A percentile compares a stretch with the other conserved stretches of the same genome.
phyloP scores from a whole-genome alignment of 2,329 filamentous ascomycete species.

The Grosmannia clavigera region DNA sequence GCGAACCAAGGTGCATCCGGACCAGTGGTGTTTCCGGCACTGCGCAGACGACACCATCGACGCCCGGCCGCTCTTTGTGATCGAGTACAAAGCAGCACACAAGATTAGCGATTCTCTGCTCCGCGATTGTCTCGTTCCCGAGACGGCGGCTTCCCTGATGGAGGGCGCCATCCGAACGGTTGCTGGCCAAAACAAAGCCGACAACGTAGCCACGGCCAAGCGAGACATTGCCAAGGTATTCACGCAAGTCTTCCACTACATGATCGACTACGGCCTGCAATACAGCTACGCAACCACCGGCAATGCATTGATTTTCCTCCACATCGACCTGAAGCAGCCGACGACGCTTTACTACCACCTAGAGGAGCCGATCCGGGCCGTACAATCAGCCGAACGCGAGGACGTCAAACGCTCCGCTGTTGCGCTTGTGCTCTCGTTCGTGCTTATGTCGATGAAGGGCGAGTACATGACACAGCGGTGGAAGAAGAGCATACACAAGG shows the following conservation, averaged over 20 bases:
- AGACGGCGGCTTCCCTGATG: constrained; percentile 1
- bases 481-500: not conserved
- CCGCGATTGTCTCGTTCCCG: not conserved
- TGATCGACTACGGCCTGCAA: constrained; percentile 6
- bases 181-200: not conserved
- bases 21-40: constrained; percentile 6
- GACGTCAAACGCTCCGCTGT: not conserved
- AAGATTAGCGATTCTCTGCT: constrained; percentile 1
- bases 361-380: not conserved
- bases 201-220: not conserved
- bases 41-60: not conserved
- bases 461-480: constrained; percentile 3
- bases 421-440: constrained; percentile 1
- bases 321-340: not conserved
- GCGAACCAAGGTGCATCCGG: constrained; percentile 1
- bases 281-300: constrained; percentile 6
- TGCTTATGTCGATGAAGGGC: constrained; percentile 2
- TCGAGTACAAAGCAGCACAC: constrained; percentile 8
- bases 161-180: not conserved
- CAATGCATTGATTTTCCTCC: constrained; percentile 1
- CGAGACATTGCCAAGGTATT: constrained; percentile 3
- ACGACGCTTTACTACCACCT: constrained; percentile 4
- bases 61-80: constrained; percentile 5
- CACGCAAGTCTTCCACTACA: constrained; percentile 6
- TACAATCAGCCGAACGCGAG: not conserved